Conservation (phyloP, 2,329 filamentous ascomycete genomes). For the Colletotrichum sp. region DNA sequence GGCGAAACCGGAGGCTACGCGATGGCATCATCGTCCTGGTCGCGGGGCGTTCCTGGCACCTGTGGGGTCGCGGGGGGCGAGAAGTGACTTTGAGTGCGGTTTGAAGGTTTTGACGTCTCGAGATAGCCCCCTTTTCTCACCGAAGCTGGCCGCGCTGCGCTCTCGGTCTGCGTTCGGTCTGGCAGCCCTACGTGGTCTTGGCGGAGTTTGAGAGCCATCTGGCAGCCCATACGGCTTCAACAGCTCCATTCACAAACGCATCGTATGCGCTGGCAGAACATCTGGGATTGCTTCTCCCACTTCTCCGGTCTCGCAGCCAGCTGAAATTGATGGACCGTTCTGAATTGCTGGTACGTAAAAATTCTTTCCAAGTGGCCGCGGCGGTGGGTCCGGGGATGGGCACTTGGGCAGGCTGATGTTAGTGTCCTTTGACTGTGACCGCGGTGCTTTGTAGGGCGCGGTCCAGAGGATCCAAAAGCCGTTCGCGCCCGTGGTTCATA, state of each 20-base stretch:
- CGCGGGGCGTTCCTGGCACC: neutral
- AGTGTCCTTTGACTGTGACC: neutral
- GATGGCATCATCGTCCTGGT: constrained; percentile 13
- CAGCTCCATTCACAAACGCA: neutral
- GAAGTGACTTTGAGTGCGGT: neutral
- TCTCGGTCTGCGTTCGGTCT: neutral
- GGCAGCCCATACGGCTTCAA: neutral
- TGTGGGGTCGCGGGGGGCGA: neutral
- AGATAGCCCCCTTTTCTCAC: neutral
- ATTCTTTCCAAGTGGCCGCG: neutral
- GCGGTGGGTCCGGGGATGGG: constrained; percentile 8
- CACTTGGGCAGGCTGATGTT: neutral
- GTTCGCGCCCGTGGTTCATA: neutral
- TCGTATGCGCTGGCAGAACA: neutral
- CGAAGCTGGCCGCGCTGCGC: neutral
- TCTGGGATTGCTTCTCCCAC: neutral
- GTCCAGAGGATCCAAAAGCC: neutral
- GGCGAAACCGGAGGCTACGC: constrained; percentile 12
- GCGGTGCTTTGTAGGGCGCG: neutral
- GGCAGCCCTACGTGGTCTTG: neutral
- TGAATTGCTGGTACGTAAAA: constrained; percentile 14
- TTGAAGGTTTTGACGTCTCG: neutral
- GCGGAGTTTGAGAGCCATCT: neutral
- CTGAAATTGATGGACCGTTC: neutral
- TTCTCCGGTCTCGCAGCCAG: constrained; percentile 7